A percentile compares a stretch with the other conserved stretches of the same genome.
Evolutionary conservation across 2,329 filamentous ascomycete species (phyloP).

Genomic region (Pestalotiopsis sp.): DNA sequence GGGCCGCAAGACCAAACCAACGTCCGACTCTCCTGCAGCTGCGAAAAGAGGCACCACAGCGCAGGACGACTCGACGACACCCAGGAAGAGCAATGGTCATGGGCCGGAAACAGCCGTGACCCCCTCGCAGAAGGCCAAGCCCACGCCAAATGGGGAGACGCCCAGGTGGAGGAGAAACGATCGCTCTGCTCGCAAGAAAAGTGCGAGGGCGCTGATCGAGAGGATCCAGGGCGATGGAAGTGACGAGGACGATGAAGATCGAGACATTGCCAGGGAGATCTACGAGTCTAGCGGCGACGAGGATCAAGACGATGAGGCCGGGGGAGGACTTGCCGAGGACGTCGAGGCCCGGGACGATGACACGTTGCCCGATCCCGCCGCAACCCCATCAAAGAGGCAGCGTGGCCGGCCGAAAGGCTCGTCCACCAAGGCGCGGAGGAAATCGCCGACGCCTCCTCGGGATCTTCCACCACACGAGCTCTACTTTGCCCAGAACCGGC

Average conservation of each 20-base stretch:
- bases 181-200: conserved; percentile 61
- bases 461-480: conserved; percentile 86
- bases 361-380: conserved; percentile 25
- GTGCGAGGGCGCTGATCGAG: conserved; percentile 42
- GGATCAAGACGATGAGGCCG: conserved; percentile 28
- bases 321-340: conserved; percentile 13
- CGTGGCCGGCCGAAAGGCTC: conserved; percentile 46
- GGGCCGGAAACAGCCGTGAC: conserved; percentile 19
- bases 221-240: conserved; percentile 65
- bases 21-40: neutral
- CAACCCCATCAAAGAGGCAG: conserved; percentile 52
- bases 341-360: conserved; percentile 20
- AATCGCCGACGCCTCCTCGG: conserved; percentile 77
- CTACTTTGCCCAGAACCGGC: conserved; percentile 91
- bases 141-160: conserved; percentile 45
- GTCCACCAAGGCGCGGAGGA: conserved; percentile 46
- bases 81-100: neutral
- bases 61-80: neutral
- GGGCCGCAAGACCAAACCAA: neutral
- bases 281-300: conserved; percentile 42
- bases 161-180: conserved; percentile 73
- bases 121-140: conserved; percentile 23
- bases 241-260: conserved; percentile 84
- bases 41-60: neutral
- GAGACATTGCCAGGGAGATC: conserved; percentile 58